These are phyloP conservation scores for Choanephora cucurbitarum DNA, from an alignment of 371 early-diverging fungal species.

Conservation along the genomic window DNA sequence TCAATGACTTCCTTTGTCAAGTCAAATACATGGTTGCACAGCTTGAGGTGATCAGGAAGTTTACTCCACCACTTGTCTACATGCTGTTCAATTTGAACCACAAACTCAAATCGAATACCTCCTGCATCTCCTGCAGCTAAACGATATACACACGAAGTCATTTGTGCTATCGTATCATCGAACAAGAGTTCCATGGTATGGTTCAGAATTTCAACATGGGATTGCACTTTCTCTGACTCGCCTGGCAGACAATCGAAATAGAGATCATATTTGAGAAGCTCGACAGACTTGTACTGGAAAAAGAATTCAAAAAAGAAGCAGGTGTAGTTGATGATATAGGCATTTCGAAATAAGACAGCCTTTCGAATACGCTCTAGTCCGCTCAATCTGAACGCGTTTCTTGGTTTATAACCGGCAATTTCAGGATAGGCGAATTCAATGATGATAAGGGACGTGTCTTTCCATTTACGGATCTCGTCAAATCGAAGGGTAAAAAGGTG, in stretches of 20 bases:
- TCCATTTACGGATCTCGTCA: constrained; percentile 12
- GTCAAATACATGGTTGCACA: constrained; percentile 10
- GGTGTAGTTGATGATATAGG: background rate
- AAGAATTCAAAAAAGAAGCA: constrained; percentile 5
- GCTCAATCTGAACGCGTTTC: no score
- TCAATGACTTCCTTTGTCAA: constrained; percentile 14
- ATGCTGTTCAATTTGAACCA: constrained; percentile 10
- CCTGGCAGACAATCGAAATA: constrained; percentile 18
- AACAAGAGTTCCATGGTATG: background rate
- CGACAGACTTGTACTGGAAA: background rate
- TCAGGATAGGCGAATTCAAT: no score
- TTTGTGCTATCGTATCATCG: background rate
- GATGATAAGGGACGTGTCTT: background rate
- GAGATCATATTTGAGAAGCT: background rate
- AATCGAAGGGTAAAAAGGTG: constrained; percentile 9
- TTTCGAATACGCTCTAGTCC: no score
- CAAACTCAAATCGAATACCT: constrained; percentile 15
- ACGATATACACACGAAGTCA: constrained; percentile 7
- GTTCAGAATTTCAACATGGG: constrained; percentile 2
- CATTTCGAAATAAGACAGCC: background rate
- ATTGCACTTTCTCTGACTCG: constrained; percentile 1
- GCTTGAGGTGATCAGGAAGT: constrained; percentile 15
- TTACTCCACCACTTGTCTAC: constrained; percentile 22
- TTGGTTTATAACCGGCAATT: no score
- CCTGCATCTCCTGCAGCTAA: constrained; percentile 10